These are phyloP conservation scores for Tolypocladium album DNA, from an alignment of 2,329 filamentous ascomycete genomes.

Conservation along the genomic window DNA sequence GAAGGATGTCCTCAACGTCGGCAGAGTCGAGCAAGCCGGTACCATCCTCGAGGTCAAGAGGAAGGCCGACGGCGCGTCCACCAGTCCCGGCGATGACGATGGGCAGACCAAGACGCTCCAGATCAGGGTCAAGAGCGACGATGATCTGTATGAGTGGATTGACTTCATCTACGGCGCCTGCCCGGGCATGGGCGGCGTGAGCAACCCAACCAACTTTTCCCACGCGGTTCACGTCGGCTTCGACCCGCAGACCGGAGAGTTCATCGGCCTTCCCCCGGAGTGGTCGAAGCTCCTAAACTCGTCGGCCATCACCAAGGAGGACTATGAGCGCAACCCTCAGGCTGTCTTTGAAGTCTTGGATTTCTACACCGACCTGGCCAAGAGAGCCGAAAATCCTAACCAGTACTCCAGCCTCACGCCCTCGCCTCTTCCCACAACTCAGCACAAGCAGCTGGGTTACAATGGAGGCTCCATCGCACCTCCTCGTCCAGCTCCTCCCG, in stretches of 20 bases:
- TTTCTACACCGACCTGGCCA: slow-evolving; percentile 77
- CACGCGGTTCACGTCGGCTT: slow-evolving; percentile 97
- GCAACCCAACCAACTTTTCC: slow-evolving; percentile 96
- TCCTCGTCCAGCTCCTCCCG: slow-evolving; percentile 50
- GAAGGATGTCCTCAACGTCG: slow-evolving; percentile 80
- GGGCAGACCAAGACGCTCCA: slow-evolving; percentile 74
- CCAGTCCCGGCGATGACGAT: slow-evolving; percentile 68
- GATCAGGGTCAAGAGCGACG: slow-evolving; percentile 88
- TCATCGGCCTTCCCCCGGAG: slow-evolving; percentile 86
- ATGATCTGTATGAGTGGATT: slow-evolving; percentile 98
- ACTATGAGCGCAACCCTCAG: slow-evolving; percentile 94
- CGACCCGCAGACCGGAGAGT: slow-evolving; percentile 88
- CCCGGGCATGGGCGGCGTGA: slow-evolving; percentile 94
- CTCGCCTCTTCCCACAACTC: slow-evolving; percentile 46
- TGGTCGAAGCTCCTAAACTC: slow-evolving; percentile 96
- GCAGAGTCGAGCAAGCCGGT: slow-evolving; percentile 80
- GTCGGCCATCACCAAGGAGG: slow-evolving; percentile 95
- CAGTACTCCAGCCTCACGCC: slow-evolving; percentile 59
- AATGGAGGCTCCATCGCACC: slow-evolving; percentile 52
- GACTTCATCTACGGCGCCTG: slow-evolving; percentile 96
- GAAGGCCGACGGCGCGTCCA: slow-evolving; percentile 54
- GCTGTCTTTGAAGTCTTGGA: slow-evolving; percentile 72
- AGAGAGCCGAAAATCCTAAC: slow-evolving; percentile 60
- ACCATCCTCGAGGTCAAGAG: slow-evolving; percentile 93
- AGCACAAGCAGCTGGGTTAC: slow-evolving; percentile 55